Conservation (phyloP, 306 rosid species). For the Begonia loranthoides region DNA sequence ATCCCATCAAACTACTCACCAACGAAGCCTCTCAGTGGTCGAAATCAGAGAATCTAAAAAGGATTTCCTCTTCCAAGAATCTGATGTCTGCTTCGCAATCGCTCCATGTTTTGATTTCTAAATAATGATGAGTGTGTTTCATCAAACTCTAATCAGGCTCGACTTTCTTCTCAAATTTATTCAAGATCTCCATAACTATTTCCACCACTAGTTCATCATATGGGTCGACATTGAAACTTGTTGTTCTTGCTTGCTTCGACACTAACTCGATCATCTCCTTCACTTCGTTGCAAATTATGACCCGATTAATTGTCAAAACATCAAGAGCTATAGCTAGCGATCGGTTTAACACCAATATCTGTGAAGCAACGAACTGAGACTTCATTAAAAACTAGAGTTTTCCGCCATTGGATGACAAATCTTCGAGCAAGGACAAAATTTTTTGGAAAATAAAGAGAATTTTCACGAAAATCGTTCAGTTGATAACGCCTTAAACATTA, state of each 20-base stretch:
- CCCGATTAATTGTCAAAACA: slow-evolving; percentile 29
- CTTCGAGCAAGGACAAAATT: slow-evolving; percentile 42
- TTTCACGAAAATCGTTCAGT: too few relatives aligned
- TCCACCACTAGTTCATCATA: slow-evolving; percentile 19
- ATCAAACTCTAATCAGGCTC: slow-evolving; percentile 31
- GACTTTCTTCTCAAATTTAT: slow-evolving; percentile 32
- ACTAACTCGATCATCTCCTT: slow-evolving; percentile 49
- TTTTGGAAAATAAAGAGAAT: slow-evolving; percentile 51
- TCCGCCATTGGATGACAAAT: slow-evolving; percentile 33
- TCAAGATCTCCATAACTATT: slow-evolving; percentile 16
- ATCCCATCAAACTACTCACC: slow-evolving; percentile 44
- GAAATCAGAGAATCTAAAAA: slow-evolving; percentile 7
- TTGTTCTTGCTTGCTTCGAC: slow-evolving; percentile 39
- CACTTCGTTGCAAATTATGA: slow-evolving; percentile 36
- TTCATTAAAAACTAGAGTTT: slow-evolving; percentile 42
- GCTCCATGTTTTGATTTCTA: slow-evolving; percentile 41
- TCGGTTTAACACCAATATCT: slow-evolving; percentile 26
- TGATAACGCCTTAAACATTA: too few relatives aligned
- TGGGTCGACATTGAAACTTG: slow-evolving; percentile 23
- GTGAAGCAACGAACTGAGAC: slow-evolving; percentile 30
- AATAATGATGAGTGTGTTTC: slow-evolving; percentile 23
- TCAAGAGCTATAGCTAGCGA: slow-evolving; percentile 45
- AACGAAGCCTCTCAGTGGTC: slow-evolving; percentile 26
- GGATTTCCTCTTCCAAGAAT: slow-evolving; percentile 49
- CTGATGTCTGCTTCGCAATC: slow-evolving; percentile 42